phyloP scores from a whole-genome alignment of 768 basidiomycete species.

The Amanita pseudoporphyria region DNA sequence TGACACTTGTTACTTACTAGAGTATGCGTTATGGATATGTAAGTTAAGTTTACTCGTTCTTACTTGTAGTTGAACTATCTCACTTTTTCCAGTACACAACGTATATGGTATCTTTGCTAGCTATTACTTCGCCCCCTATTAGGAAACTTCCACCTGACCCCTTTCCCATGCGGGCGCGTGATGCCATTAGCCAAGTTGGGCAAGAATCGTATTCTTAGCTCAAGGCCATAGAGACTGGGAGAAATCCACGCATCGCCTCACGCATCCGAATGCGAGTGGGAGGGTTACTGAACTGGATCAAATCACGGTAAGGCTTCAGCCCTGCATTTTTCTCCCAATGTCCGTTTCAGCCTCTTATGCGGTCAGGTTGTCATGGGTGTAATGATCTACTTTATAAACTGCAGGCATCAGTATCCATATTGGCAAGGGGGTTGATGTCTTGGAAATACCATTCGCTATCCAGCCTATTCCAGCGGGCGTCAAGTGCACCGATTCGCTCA shows the following conservation, averaged over 20 bases:
- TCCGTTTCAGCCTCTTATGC: neutral
- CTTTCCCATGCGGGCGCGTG: too few species aligned
- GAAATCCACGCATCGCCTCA: constrained; percentile 83
- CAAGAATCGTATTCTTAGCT: too few species aligned
- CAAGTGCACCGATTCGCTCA: constrained; percentile 56
- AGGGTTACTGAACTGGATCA: constrained; percentile 83
- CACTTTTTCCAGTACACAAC: too few species aligned
- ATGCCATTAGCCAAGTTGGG: too few species aligned
- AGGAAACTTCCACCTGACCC: too few species aligned
- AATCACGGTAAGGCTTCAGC: constrained; percentile 48
- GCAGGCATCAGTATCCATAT: constrained; percentile 57
- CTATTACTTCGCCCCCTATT: too few species aligned
- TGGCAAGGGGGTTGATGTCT: constrained; percentile 35
- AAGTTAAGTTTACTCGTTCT: too few species aligned
- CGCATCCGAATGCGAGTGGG: constrained; percentile 82
- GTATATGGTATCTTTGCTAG: too few species aligned
- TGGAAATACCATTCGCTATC: constrained; percentile 67
- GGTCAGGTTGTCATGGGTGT: constrained; percentile 63
- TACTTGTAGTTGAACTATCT: too few species aligned
- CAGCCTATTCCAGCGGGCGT: constrained; percentile 74
- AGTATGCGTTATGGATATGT: too few species aligned
- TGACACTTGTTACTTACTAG: too few species aligned
- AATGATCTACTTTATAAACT: constrained; percentile 78
- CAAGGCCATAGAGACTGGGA: too few species aligned
- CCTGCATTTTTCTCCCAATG: neutral